phyloP scores from a whole-genome alignment of 495 filamentous ascomycete genomes.

The Physcia stellaris region DNA sequence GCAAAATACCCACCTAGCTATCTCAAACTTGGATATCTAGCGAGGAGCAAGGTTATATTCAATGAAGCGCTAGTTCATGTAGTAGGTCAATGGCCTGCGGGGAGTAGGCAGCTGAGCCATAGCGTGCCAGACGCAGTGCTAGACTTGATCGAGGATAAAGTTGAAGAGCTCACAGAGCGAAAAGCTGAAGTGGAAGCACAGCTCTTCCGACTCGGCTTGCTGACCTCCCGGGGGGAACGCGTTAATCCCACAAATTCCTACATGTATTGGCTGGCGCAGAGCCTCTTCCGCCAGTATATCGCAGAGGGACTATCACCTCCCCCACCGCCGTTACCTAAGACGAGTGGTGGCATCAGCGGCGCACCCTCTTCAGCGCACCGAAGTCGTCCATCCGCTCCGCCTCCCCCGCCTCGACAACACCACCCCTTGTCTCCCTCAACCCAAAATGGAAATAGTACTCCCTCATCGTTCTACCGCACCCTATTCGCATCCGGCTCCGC shows the following conservation, averaged over 20 bases:
- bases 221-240: conserved; percentile 64
- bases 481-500: conserved; percentile 45
- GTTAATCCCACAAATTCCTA: conserved; percentile 66
- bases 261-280: conserved; percentile 76
- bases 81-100: conserved; percentile 79
- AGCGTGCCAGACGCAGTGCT: conserved; percentile 58
- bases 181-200: conserved; percentile 56
- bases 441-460: conserved; percentile 12
- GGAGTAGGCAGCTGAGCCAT: conserved; percentile 59
- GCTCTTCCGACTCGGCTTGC: conserved; percentile 68
- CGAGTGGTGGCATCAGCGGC: conserved; percentile 13
- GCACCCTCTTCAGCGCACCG: conserved; percentile 12
- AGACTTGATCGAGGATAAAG: conserved; percentile 84
- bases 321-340: conserved; percentile 22
- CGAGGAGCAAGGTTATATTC: conserved; percentile 75
- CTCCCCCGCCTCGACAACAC: conserved; percentile 8
- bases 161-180: conserved; percentile 63
- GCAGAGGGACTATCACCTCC: conserved; percentile 72
- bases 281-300: conserved; percentile 79
- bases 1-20: conserved; percentile 88
- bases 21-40: conserved; percentile 75
- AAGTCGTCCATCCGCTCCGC: conserved; percentile 15
- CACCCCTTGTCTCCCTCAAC: conserved; percentile 8
- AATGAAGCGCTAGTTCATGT: conserved; percentile 82
- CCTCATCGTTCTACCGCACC: conserved; percentile 58